Evolutionary conservation across 1,284 basidiomycete genomes (phyloP).

Genomic region (Neonothopanus nambi): DNA sequence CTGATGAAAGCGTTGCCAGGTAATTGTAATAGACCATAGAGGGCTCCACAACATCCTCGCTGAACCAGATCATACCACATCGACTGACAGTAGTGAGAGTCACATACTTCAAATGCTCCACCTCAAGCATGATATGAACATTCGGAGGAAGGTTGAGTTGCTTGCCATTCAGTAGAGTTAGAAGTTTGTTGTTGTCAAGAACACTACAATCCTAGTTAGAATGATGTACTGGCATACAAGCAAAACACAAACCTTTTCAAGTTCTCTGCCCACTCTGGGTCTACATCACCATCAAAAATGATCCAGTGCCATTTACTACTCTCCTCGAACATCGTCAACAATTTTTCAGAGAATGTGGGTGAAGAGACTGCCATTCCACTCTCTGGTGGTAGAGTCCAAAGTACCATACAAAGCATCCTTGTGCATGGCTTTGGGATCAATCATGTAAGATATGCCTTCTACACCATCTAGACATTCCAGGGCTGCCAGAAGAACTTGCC

Average conservation of each 20-base stretch:
- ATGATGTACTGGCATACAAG: not conserved
- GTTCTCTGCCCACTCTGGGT: constrained; percentile 99
- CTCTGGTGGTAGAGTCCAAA: constrained; percentile 94
- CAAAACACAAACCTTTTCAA: constrained; percentile 81
- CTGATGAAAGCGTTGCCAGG: constrained; percentile 73
- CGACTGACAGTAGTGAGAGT: constrained; percentile 99
- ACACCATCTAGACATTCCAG: constrained; percentile 90
- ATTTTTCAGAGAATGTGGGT: constrained; percentile 98
- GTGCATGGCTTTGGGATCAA: constrained; percentile 99
- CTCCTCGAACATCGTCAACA: constrained; percentile 95
- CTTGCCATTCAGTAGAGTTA: constrained; percentile 98
- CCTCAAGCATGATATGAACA: constrained; percentile 99
- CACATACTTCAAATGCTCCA: constrained; percentile 96
- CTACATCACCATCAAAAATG: constrained; percentile 98
- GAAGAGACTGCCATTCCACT: constrained; percentile 99
- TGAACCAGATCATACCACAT: constrained; percentile 99
- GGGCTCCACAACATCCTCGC: constrained; percentile 90
- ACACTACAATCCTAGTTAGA: constrained; percentile 59
- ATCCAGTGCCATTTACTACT: constrained; percentile 99
- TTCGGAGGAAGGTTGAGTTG: constrained; percentile 96
- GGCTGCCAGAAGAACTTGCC: constrained; percentile 92
- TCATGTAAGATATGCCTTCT: constrained; percentile 94
- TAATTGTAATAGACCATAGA: constrained; percentile 93
- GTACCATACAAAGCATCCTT: constrained; percentile 99
- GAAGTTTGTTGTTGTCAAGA: constrained; percentile 97